phyloP scores from a whole-genome alignment of 2,329 filamentous ascomycete genomes.

The Pseudogymnoascus sp. region DNA sequence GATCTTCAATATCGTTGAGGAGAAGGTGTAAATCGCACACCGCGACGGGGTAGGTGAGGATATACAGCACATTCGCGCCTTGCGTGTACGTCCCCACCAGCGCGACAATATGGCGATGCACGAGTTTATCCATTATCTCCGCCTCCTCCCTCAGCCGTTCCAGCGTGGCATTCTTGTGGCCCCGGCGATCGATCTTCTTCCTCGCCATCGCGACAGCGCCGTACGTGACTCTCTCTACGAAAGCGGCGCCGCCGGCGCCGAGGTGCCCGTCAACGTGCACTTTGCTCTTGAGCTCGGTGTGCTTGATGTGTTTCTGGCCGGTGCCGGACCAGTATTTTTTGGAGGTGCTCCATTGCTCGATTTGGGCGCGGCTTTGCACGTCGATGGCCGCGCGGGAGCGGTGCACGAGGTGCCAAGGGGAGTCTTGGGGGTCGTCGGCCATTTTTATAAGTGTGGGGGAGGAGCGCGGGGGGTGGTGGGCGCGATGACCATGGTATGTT shows the following conservation, averaged over 20 bases:
- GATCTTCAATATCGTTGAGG: slow-evolving; percentile 35
- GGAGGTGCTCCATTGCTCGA: slow-evolving; percentile 19
- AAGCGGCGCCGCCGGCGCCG: slow-evolving; percentile 36
- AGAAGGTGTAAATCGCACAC: slow-evolving; percentile 37
- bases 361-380: slow-evolving; percentile 18
- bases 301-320: slow-evolving; percentile 18
- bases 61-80: slow-evolving; percentile 33
- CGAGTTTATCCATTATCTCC: slow-evolving; percentile 38
- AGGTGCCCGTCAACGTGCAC: slow-evolving; percentile 25
- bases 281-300: slow-evolving; percentile 14
- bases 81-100: slow-evolving; percentile 39
- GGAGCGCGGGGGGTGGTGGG: neutral
- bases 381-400: slow-evolving; percentile 17
- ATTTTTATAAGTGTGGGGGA: neutral
- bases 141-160: slow-evolving; percentile 37
- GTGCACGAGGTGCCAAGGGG: slow-evolving; percentile 11
- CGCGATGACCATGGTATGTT: neutral
- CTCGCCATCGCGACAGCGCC: slow-evolving; percentile 34
- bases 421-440: neutral
- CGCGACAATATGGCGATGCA: slow-evolving; percentile 40
- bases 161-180: slow-evolving; percentile 23
- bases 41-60: slow-evolving; percentile 40
- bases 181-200: slow-evolving; percentile 31
- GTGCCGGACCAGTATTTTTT: slow-evolving; percentile 20
- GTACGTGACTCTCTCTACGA: slow-evolving; percentile 36